Conservation (phyloP, 352 stramenopile genomes). For the Elongisporangium anandrum region DNA sequence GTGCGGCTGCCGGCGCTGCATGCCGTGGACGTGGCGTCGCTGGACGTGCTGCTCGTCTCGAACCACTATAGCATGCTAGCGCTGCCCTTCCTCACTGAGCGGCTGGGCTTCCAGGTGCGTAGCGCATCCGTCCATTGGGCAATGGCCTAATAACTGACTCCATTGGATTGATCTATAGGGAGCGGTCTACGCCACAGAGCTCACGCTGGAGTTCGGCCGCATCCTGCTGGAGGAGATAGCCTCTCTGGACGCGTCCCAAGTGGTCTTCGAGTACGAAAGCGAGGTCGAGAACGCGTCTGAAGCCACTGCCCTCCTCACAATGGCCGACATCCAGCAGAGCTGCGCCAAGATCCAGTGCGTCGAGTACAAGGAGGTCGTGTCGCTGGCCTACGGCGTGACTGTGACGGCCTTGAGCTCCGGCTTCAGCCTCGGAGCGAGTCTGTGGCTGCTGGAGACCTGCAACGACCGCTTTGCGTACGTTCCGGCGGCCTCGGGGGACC, state of each 20-base stretch:
- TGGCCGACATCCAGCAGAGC: conserved; percentile 42
- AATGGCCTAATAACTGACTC: not conserved
- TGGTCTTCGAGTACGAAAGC: conserved; percentile 1
- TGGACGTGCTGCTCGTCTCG: conserved; percentile 74
- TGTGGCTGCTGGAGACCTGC: conserved; percentile 69
- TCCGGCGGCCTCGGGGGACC: conserved; percentile 64
- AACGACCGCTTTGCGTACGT: conserved; percentile 76
- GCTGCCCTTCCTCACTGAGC: conserved; percentile 69
- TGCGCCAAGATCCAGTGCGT: conserved; percentile 43
- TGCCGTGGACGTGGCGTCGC: conserved; percentile 48
- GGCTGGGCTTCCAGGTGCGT: conserved; percentile 60
- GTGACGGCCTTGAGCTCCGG: conserved; percentile 75
- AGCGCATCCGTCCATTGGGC: not conserved
- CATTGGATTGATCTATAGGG: conserved; percentile 25
- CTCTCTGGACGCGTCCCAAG: conserved; percentile 9
- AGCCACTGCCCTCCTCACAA: conserved; percentile 27
- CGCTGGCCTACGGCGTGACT: conserved; percentile 60
- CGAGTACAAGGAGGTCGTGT: conserved; percentile 56
- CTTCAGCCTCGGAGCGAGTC: conserved; percentile 58
- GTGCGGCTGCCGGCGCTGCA: conserved; percentile 32
- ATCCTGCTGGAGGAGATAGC: conserved; percentile 71
- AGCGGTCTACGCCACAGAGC: conserved; percentile 62
- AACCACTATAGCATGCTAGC: conserved; percentile 68
- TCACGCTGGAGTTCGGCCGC: conserved; percentile 62
- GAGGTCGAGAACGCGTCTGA: conserved; percentile 5